Conservation (phyloP, 2,329 filamentous ascomycete genomes). For the Aspergillus luchuensis region DNA sequence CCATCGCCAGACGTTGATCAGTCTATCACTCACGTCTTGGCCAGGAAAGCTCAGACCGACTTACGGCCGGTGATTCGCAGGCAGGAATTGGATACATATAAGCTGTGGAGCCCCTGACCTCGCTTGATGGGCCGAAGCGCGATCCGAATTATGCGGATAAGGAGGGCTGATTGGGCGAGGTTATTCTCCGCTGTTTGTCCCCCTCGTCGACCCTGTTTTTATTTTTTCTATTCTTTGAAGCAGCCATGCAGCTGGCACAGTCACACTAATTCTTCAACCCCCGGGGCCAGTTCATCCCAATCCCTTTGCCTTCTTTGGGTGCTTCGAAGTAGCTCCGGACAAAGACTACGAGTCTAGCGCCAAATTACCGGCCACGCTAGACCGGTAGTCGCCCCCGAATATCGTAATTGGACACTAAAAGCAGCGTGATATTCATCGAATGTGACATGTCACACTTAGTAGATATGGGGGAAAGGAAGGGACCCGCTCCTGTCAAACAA, state of each 20-base stretch:
- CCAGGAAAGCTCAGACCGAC: constrained; percentile 11
- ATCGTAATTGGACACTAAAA: neutral
- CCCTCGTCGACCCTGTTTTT: neutral
- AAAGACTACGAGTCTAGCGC: neutral
- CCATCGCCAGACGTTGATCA: constrained; percentile 15
- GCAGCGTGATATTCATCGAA: constrained; percentile 16
- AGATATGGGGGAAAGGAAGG: neutral
- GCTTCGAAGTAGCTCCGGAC: constrained; percentile 6
- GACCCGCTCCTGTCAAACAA: constrained; percentile 12
- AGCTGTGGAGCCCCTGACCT: constrained; percentile 15
- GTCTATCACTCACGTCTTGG: constrained; percentile 19
- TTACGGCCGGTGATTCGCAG: constrained; percentile 14
- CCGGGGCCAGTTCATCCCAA: neutral
- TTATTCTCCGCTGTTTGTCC: constrained; percentile 4
- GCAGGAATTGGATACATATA: constrained; percentile 20
- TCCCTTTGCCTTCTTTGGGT: neutral
- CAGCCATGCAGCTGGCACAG: neutral
- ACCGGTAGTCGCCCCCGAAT: neutral
- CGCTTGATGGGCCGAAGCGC: neutral
- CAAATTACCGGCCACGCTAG: constrained; percentile 13
- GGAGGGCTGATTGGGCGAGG: neutral
- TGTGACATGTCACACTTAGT: constrained; percentile 16
- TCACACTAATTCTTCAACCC: neutral
- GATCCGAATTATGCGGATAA: neutral
- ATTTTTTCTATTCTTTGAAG: too few species aligned